Base-by-base conservation (phyloP, 1,284 basidiomycete genomes). In the Coriolopsis trogii region DNA sequence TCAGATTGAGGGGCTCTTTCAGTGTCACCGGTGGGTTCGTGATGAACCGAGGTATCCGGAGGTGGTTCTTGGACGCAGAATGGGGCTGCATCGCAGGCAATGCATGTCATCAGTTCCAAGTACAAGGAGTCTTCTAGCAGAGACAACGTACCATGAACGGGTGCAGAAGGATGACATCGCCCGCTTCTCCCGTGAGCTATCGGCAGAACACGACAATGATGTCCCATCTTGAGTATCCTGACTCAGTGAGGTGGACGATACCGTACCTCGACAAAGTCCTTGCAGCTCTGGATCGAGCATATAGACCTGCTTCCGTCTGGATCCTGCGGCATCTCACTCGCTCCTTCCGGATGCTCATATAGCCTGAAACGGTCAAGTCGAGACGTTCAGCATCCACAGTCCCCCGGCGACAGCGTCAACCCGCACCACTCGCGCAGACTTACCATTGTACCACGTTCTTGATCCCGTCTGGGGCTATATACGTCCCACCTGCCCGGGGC, bases 1-100 rank as follows among this genome's bases (percentile, higher is more conserved):
- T 65, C 50, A 72, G 61, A 44, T 72, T 67, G 54, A 74, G 67
- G 3, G 73, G 71, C 33, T 64, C 66, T 34, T 69, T 68, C 43
- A 73, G 58, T 7, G 66, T 66, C 0, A 74, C 69, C 1, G 72
- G 69, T 15, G 73, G 72, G 44, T 73, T 75, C 1, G 72, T 73
- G 53, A 74, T 73, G 46, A 74, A 67, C 1, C 72, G 60, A 23
- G 70, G 61, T 40, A 70, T 56, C 44, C 72, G 62, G 18, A 68
- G 56, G 43, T 70, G 63, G 53, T 71, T 71, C 64, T 67, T 70
- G 6, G 70, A 71, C 16, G 70, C 70, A 9, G 69, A 68, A 51
- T 70, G 70, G 7, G 66, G 67, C 71, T 64, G 28, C 33, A n/a
- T n/a, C n/a, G n/a, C 33, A 12, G 15, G 9, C 33, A 18, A 15